phyloP scores from a whole-genome alignment of 2,329 filamentous ascomycete genomes.

The Colletotrichum euphorbiae region DNA sequence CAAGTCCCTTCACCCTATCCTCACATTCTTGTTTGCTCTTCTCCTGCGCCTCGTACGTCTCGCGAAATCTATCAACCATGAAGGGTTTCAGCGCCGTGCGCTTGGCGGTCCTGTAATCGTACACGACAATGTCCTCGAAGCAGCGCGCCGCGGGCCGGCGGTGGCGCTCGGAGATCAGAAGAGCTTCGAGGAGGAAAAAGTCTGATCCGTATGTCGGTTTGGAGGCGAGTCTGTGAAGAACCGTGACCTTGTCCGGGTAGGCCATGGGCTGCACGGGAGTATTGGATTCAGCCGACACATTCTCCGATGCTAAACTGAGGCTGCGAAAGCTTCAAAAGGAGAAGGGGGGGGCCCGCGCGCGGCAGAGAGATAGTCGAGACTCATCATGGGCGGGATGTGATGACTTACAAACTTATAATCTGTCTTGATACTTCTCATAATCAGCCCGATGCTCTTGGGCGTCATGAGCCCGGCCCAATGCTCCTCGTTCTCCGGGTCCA shows the following conservation, averaged over 20 bases:
- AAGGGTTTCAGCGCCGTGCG: conserved; percentile 55
- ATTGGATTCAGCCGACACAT: not conserved
- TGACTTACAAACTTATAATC: conserved; percentile 87
- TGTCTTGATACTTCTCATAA: conserved; percentile 81
- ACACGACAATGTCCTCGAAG: conserved; percentile 82
- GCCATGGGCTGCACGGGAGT: conserved; percentile 74
- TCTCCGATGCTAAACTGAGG: conserved; percentile 3
- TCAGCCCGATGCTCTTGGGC: conserved; percentile 75
- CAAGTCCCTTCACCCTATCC: conserved; percentile 37
- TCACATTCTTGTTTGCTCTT: conserved; percentile 40
- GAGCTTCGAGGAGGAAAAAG: conserved; percentile 68
- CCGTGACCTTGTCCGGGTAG: conserved; percentile 84
- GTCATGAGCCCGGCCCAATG: conserved; percentile 79
- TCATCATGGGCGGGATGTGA: not conserved
- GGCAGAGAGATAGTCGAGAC: no score
- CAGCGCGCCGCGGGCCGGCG: conserved; percentile 79
- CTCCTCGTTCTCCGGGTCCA: conserved; percentile 69
- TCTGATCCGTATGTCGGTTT: conserved; percentile 56
- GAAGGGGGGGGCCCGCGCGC: no score
- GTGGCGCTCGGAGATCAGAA: conserved; percentile 81
- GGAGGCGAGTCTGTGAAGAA: conserved; percentile 80
- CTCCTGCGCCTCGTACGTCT: conserved; percentile 52
- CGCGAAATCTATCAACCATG: conserved; percentile 53
- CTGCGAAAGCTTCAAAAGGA: not conserved
- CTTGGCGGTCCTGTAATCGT: conserved; percentile 65